phyloP scores from a whole-genome alignment of 768 basidiomycete genomes.

The Artomyces pyxidatus region DNA sequence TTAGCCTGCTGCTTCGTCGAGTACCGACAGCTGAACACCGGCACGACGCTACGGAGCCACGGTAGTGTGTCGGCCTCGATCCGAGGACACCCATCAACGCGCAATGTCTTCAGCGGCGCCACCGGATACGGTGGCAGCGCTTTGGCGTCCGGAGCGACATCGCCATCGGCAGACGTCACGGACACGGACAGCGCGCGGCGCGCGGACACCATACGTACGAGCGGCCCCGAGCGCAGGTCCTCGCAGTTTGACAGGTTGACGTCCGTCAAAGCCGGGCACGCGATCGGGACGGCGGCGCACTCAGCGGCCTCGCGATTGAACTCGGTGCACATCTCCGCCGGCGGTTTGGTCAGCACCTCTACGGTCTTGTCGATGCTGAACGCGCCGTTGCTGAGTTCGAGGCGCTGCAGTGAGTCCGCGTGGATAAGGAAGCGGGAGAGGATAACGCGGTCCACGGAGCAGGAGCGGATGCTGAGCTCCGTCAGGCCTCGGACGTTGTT shows the following conservation, averaged over 20 bases:
- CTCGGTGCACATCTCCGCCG: neutral
- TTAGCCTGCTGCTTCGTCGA: neutral
- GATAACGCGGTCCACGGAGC: neutral
- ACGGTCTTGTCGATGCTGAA: slow-evolving; percentile 1
- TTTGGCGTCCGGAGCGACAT: neutral
- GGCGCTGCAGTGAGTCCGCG: slow-evolving; percentile 1
- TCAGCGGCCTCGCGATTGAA: too few relatives aligned
- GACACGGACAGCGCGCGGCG: slow-evolving; percentile 1
- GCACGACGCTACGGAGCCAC: slow-evolving; percentile 12
- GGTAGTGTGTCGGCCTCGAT: slow-evolving; percentile 14
- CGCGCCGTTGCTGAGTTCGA: slow-evolving; percentile 1
- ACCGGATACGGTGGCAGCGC: slow-evolving; percentile 1
- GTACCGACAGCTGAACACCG: slow-evolving; percentile 11
- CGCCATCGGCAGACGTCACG: neutral
- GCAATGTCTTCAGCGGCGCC: slow-evolving; percentile 4
- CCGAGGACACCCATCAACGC: slow-evolving; percentile 9
- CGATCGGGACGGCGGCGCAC: neutral
- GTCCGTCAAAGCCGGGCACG: slow-evolving; percentile 9
- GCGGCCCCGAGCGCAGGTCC: slow-evolving; percentile 7
- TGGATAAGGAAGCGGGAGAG: neutral
- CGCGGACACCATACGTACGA: slow-evolving; percentile 13
- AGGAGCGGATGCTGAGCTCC: slow-evolving; percentile 5
- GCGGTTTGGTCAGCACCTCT: slow-evolving; percentile 1
- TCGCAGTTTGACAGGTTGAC: slow-evolving; percentile 10
- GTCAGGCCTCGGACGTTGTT: slow-evolving; percentile 10